Percentiles rank a stretch among this genome's conserved stretches.
Conservation (phyloP, 1,284 basidiomycete genomes). For the Pterula multifida region DNA sequence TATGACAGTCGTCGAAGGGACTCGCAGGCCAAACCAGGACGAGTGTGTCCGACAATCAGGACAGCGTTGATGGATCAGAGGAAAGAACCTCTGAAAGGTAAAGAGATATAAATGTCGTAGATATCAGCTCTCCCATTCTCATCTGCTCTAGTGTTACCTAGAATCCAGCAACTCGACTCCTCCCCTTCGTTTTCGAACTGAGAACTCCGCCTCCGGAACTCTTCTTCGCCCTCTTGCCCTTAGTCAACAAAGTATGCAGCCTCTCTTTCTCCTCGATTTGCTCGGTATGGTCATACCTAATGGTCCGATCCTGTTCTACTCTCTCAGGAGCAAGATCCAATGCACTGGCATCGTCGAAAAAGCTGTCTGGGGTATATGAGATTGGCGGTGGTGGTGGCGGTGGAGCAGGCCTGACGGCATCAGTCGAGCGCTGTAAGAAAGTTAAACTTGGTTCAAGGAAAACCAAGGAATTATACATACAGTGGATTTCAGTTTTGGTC, state of each 20-base stretch:
- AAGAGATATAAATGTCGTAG: no score
- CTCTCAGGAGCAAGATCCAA: background rate
- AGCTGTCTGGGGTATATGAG: background rate
- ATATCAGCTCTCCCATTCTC: no score
- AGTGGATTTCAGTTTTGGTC: background rate
- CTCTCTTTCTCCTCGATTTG: background rate
- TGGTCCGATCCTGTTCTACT: background rate
- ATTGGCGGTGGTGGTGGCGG: background rate
- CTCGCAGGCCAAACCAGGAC: no score
- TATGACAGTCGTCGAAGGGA: no score
- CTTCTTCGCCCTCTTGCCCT: background rate
- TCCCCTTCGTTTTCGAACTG: background rate
- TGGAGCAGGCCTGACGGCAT: background rate
- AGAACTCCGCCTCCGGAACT: background rate
- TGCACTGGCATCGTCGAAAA: background rate
- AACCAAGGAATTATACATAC: background rate
- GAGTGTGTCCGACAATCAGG: no score
- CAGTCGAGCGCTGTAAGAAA: background rate
- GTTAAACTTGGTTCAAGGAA: background rate
- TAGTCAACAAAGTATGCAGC: background rate
- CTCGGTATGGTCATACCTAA: background rate
- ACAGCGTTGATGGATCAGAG: no score
- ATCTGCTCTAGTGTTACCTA: no score
- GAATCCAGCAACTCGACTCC: conserved; percentile 8
- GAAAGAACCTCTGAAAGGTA: no score